Evolutionary conservation across 768 basidiomycete genomes (phyloP).

Genomic region (Leccinum subtestaceum): DNA sequence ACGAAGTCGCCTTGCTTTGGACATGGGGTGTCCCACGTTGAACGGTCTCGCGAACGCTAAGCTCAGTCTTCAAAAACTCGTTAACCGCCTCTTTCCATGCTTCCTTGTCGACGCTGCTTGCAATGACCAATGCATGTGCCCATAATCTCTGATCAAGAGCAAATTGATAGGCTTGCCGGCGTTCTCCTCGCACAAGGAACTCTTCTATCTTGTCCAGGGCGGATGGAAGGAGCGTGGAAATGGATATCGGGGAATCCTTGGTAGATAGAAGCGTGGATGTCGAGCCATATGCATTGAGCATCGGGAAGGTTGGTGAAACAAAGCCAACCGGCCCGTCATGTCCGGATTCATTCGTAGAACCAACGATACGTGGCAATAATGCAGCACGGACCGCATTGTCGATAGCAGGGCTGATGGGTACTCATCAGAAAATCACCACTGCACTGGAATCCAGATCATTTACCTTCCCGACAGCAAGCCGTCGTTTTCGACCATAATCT

Average conservation of each 20-base stretch:
- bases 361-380: slow-evolving; percentile 57
- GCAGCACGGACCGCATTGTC: slow-evolving; percentile 75
- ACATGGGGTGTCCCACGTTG: slow-evolving; percentile 12
- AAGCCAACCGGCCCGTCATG: slow-evolving; percentile 18
- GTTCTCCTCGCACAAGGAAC: slow-evolving; percentile 79
- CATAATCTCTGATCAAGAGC: slow-evolving; percentile 88
- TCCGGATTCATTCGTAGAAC: slow-evolving; percentile 19
- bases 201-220: slow-evolving; percentile 76
- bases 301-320: slow-evolving; percentile 31
- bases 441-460: not conserved
- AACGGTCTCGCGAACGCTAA: slow-evolving; percentile 43
- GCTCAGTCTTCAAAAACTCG: slow-evolving; percentile 79
- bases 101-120: slow-evolving; percentile 90
- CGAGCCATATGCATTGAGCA: slow-evolving; percentile 18
- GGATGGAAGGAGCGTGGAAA: slow-evolving; percentile 57
- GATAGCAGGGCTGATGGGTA: slow-evolving; percentile 49
- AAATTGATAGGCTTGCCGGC: slow-evolving; percentile 81
- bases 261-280: slow-evolving; percentile 20
- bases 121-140: slow-evolving; percentile 94
- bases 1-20: slow-evolving; percentile 20
- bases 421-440: slow-evolving; percentile 16
- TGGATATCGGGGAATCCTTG: slow-evolving; percentile 54
- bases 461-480: slow-evolving; percentile 86
- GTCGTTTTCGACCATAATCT: slow-evolving; percentile 84
- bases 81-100: slow-evolving; percentile 88